Conservation (phyloP, 495 filamentous ascomycete species). For the Durotheca rogersii region DNA sequence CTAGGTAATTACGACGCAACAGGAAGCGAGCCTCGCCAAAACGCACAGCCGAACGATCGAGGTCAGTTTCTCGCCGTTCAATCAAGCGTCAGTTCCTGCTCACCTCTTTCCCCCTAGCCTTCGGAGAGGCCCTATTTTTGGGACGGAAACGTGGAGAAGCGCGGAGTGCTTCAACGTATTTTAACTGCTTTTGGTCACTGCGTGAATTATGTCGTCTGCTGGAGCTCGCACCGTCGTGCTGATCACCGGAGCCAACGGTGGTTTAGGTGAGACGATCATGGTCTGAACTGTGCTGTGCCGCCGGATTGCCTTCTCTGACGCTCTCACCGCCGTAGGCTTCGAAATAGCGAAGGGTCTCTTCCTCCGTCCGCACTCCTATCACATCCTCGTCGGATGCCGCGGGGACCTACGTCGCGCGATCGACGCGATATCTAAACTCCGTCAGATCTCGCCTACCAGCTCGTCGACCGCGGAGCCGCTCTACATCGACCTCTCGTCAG, state of each 20-base stretch:
- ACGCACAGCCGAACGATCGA: no score
- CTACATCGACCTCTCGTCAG: neutral
- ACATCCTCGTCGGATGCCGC: constrained; percentile 38
- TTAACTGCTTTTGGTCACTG: no score
- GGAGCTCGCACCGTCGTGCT: constrained; percentile 31
- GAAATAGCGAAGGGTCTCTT: constrained; percentile 39
- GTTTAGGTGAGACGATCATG: constrained; percentile 22
- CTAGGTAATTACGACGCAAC: no score
- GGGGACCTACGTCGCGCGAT: constrained; percentile 28
- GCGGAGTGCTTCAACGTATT: no score
- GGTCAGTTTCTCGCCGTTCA: no score
- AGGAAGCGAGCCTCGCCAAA: no score
- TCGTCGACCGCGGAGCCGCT: neutral
- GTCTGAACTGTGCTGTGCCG: neutral
- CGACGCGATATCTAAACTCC: neutral
- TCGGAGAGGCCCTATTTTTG: no score
- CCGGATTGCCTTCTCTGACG: neutral
- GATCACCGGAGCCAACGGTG: constrained; percentile 44
- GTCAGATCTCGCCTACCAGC: neutral
- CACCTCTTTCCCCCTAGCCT: no score
- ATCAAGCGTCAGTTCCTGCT: no score
- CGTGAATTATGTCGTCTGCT: neutral
- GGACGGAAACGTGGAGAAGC: no score
- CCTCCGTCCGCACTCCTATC: constrained; percentile 33
- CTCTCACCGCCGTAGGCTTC: constrained; percentile 23